These are phyloP conservation scores for Glarea lozoyensis DNA, from an alignment of 495 filamentous ascomycete genomes.

Conservation along the genomic window DNA sequence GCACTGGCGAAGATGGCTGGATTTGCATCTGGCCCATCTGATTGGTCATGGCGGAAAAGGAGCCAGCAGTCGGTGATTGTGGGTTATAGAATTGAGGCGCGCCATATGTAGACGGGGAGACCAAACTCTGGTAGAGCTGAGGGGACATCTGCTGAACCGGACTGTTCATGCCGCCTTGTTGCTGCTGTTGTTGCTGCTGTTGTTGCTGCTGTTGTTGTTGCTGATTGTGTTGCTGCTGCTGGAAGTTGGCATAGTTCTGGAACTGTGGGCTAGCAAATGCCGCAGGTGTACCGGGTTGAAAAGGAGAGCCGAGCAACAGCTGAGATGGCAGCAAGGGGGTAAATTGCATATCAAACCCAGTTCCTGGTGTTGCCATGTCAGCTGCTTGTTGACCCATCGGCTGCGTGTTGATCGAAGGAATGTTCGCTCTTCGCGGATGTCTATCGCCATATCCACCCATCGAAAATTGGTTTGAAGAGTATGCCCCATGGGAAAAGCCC, in stretches of 20 bases:
- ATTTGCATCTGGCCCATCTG: conserved; percentile 42
- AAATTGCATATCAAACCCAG: conserved; percentile 95
- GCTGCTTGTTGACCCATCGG: conserved; percentile 38
- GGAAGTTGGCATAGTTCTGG: conserved; percentile 68
- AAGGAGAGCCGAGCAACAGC: conserved; percentile 89
- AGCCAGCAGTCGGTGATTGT: conserved; percentile 73
- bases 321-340: conserved; percentile 91
- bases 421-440: conserved; percentile 72
- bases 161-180: conserved; percentile 41
- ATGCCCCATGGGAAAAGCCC: conserved; percentile 87
- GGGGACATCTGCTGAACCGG: conserved; percentile 54
- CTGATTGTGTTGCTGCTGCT: conserved; percentile 54
- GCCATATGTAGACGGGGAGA: conserved; percentile 66
- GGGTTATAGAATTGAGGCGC: conserved; percentile 68
- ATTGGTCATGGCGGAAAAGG: conserved; percentile 53
- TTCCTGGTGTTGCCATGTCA: conserved; percentile 80
- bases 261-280: conserved; percentile 89
- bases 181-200: too few species aligned
- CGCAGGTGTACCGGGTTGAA: conserved; percentile 87
- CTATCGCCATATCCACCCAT: conserved; percentile 72
- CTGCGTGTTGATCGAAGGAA: conserved; percentile 86
- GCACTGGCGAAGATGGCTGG: conserved; percentile 55
- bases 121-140: conserved; percentile 66
- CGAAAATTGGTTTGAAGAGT: conserved; percentile 62
- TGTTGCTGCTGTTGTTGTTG: conserved; percentile 56